A percentile compares a stretch with the other conserved stretches of the same genome.
Conservation (phyloP, 1,284 basidiomycete species). For the Cutaneotrichosporon sp. region DNA sequence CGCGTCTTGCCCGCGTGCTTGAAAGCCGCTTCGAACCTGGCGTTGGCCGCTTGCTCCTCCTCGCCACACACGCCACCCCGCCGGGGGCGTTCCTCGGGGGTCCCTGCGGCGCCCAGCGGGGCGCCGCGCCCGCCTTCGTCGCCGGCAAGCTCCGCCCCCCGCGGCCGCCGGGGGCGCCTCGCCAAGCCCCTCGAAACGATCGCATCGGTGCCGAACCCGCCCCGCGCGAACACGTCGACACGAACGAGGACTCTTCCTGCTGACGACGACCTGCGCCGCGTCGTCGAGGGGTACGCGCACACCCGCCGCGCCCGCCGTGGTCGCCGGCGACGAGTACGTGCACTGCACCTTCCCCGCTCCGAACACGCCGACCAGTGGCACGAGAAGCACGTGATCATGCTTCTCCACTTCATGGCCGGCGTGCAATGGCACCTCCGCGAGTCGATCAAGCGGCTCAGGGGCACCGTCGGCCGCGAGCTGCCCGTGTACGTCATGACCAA, state of each 20-base stretch:
- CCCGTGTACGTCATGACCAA: constrained; percentile 9
- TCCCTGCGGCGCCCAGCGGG: too few relatives aligned
- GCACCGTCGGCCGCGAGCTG: neutral
- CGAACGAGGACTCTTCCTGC: neutral
- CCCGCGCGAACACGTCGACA: neutral
- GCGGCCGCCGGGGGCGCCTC: too few relatives aligned
- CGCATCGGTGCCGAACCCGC: neutral
- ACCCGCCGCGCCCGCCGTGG: too few relatives aligned
- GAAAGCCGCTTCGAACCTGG: too few relatives aligned
- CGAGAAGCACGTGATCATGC: neutral
- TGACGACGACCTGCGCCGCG: neutral
- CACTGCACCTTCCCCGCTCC: neutral
- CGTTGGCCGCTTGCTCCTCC: too few relatives aligned
- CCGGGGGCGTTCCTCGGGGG: too few relatives aligned
- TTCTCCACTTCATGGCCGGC: neutral
- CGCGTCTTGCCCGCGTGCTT: too few relatives aligned
- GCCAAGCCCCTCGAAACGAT: neutral
- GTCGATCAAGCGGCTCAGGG: neutral
- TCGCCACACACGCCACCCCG: too few relatives aligned
- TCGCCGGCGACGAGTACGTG: too few relatives aligned
- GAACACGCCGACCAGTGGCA: constrained; percentile 10
- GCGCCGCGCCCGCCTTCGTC: too few relatives aligned
- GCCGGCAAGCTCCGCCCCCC: neutral
- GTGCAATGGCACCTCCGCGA: neutral
- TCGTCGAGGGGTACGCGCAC: neutral